These are phyloP conservation scores for Gastrolobium villosum DNA, from an alignment of 306 rosid species.

Conservation along the genomic window DNA sequence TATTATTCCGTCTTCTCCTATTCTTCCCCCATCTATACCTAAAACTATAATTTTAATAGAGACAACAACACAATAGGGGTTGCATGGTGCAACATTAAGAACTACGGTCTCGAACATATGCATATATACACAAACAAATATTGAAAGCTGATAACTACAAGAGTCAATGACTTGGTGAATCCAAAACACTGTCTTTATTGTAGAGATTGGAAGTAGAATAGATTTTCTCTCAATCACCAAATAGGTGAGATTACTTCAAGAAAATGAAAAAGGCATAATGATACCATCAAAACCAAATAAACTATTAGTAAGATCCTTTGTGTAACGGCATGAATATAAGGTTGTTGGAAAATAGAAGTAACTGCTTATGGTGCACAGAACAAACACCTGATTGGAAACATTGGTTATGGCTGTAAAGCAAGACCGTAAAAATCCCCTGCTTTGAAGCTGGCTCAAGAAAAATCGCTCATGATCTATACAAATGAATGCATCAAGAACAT, in stretches of 20 bases:
- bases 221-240: background rate
- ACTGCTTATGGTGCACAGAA: conserved; percentile 35
- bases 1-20: too few relatives aligned
- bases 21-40: too few relatives aligned
- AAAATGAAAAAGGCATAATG: background rate
- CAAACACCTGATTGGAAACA: conserved; percentile 80
- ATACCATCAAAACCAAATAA: conserved; percentile 15
- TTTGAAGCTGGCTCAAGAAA: conserved; percentile 90
- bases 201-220: background rate
- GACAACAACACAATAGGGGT: background rate
- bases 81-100: background rate
- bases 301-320: background rate
- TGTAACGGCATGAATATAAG: background rate
- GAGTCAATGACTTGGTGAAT: background rate
- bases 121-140: background rate
- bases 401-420: conserved; percentile 83
- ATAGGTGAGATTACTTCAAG: background rate
- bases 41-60: background rate
- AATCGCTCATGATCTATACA: conserved; percentile 87
- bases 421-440: conserved; percentile 91
- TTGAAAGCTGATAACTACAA: background rate
- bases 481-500: conserved; percentile 88
- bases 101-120: background rate
- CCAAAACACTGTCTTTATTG: background rate
- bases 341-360: conserved; percentile 9